phyloP scores from a whole-genome alignment of 2,329 filamentous ascomycete genomes.

The Geoglossum cookeanum region DNA sequence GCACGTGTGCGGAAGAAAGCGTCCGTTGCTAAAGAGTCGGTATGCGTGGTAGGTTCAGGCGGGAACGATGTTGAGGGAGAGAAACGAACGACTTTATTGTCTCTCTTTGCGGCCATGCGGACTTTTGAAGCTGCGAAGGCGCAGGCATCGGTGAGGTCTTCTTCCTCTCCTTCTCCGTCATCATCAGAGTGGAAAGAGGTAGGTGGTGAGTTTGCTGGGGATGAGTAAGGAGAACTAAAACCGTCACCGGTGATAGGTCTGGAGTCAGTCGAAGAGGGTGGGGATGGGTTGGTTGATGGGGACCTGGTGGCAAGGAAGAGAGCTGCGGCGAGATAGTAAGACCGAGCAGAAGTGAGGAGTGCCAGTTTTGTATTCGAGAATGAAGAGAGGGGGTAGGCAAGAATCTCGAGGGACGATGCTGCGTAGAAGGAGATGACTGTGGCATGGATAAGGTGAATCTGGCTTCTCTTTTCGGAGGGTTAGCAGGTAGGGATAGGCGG shows the following conservation, averaged over 20 bases:
- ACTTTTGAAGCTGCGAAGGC: neutral
- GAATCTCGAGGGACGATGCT: conserved; percentile 26
- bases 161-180: neutral
- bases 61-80: neutral
- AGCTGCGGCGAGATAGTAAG: conserved; percentile 20
- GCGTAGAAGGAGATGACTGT: conserved; percentile 28
- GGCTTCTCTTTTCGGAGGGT: neutral
- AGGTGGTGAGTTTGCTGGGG: neutral
- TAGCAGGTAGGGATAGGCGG: neutral
- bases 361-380: conserved; percentile 26
- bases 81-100: neutral
- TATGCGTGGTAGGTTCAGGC: neutral
- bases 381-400: conserved; percentile 27
- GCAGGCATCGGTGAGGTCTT: neutral
- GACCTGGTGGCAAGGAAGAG: conserved; percentile 9
- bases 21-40: neutral
- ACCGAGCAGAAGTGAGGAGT: conserved; percentile 21
- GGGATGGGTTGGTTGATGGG: neutral
- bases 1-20: neutral
- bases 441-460: conserved; percentile 19
- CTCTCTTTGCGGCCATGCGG: neutral
- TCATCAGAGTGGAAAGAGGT: neutral
- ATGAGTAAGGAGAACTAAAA: neutral
- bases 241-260: neutral
- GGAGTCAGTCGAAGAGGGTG: neutral